phyloP scores from a whole-genome alignment of 371 early-diverging fungal genomes.

The Mortierella sp. region DNA sequence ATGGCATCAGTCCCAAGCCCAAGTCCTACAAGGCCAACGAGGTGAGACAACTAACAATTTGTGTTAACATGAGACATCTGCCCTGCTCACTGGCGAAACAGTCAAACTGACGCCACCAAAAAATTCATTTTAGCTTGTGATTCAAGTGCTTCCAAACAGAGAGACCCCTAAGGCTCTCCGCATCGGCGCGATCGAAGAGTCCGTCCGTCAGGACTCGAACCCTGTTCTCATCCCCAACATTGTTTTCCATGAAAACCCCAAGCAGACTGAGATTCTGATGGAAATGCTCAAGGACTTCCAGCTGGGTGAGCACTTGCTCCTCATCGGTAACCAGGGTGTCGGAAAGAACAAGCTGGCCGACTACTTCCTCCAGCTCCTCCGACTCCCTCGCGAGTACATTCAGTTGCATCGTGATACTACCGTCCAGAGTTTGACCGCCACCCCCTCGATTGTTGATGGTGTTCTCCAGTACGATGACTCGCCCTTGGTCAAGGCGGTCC shows the following conservation, averaged over 20 bases:
- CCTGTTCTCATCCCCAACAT: slow-evolving; percentile 80
- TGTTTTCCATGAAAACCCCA: slow-evolving; percentile 84
- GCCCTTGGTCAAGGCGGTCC: slow-evolving; percentile 68
- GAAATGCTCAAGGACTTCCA: slow-evolving; percentile 84
- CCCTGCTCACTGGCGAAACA: not conserved
- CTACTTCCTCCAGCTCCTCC: slow-evolving; percentile 81
- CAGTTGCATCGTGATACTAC: slow-evolving; percentile 91
- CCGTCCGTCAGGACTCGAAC: slow-evolving; percentile 71
- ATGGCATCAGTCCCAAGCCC: slow-evolving; percentile 70
- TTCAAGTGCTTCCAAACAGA: slow-evolving; percentile 71
- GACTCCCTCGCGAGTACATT: slow-evolving; percentile 86
- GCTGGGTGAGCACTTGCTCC: slow-evolving; percentile 80
- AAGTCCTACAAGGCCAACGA: slow-evolving; percentile 57
- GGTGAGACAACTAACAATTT: slow-evolving; percentile 27
- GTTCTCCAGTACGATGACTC: slow-evolving; percentile 84
- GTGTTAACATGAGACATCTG: not conserved
- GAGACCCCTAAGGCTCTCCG: slow-evolving; percentile 65
- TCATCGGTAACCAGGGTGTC: slow-evolving; percentile 88
- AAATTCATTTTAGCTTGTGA: slow-evolving; percentile 58
- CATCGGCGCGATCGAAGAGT: slow-evolving; percentile 71
- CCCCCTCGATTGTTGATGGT: slow-evolving; percentile 83
- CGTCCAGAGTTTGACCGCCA: slow-evolving; percentile 84
- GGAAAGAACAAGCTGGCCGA: slow-evolving; percentile 91
- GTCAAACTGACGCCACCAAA: not conserved
- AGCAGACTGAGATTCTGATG: slow-evolving; percentile 78